A percentile compares a stretch with the other conserved stretches of the same genome.
These are phyloP conservation scores for Naganishia friedmannii DNA, from an alignment of 768 basidiomycete species.

Conservation along the genomic window DNA sequence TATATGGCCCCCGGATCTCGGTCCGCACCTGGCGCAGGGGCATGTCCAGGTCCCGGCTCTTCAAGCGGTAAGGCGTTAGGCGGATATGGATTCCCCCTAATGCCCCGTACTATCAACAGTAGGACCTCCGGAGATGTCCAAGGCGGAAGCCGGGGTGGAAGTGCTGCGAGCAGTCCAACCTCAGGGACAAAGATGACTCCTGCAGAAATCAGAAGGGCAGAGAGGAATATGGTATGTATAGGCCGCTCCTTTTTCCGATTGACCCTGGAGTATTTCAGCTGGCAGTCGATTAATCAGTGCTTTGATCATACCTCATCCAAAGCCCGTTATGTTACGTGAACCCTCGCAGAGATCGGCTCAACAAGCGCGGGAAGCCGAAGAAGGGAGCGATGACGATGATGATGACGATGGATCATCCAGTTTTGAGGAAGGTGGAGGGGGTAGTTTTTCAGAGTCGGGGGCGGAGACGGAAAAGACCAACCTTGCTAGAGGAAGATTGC, in stretches of 20 bases:
- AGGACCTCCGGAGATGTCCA: background rate
- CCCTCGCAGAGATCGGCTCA: slow-evolving; percentile 37
- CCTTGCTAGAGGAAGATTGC: too few species aligned
- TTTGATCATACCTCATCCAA: too few species aligned
- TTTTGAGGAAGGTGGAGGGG: slow-evolving; percentile 10
- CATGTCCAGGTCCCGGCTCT: too few species aligned
- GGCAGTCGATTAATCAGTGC: too few species aligned
- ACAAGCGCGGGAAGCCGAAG: slow-evolving; percentile 35
- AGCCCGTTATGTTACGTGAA: slow-evolving; percentile 51
- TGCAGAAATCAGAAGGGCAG: slow-evolving; percentile 43
- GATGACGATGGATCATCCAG: slow-evolving; percentile 35
- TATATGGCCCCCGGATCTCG: too few species aligned
- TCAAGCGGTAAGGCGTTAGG: too few species aligned
- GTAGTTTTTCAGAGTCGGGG: slow-evolving; percentile 24
- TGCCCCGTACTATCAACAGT: background rate
- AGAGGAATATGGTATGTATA: slow-evolving; percentile 49
- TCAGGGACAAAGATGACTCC: slow-evolving; percentile 33
- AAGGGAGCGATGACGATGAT: slow-evolving; percentile 38
- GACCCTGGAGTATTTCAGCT: too few species aligned
- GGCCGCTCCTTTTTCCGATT: too few species aligned
- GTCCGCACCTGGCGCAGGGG: too few species aligned
- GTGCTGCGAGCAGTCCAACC: slow-evolving; percentile 28
- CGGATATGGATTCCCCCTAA: slow-evolving; percentile 15
- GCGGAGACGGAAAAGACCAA: slow-evolving; percentile 30
- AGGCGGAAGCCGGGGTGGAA: slow-evolving; percentile 24